phyloP scores from a whole-genome alignment of 2,329 filamentous ascomycete species.

The Beauveria sp. region DNA sequence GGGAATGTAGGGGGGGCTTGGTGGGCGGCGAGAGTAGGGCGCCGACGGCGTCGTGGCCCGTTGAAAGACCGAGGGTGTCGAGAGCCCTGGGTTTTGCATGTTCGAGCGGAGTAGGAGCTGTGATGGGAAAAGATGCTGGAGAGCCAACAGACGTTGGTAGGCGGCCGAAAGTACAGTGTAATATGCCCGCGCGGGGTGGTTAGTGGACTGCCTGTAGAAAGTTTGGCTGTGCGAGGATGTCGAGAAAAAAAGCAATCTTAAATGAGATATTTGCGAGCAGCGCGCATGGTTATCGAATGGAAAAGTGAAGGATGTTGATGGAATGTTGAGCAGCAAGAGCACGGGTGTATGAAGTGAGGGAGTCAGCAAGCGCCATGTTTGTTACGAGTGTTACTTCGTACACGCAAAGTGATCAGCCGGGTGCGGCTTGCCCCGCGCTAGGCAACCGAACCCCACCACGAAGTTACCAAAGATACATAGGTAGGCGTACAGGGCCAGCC shows the following conservation, averaged over 20 bases:
- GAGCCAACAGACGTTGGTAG: background rate
- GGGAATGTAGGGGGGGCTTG: constrained; percentile 36
- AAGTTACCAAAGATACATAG: background rate
- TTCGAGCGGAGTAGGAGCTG: background rate
- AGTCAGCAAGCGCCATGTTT: background rate
- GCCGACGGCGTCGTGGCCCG: constrained; percentile 19
- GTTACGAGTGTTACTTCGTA: background rate
- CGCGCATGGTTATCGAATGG: background rate
- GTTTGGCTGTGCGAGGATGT: background rate
- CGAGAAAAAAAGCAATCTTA: background rate
- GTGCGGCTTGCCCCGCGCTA: background rate
- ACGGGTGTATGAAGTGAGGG: background rate
- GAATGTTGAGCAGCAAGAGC: background rate
- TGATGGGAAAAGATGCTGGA: background rate
- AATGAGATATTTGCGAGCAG: background rate
- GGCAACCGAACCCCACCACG: background rate
- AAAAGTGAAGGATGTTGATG: background rate
- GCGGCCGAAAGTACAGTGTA: background rate
- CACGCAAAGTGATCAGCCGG: background rate
- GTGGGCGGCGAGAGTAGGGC: constrained; percentile 30
- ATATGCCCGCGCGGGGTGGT: background rate
- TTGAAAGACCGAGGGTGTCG: background rate
- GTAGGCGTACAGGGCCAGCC: too few species aligned
- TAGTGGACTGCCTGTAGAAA: background rate
- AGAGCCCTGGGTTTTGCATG: background rate